A percentile compares a stretch with the other conserved stretches of the same genome.
Evolutionary conservation across 2,329 filamentous ascomycete species (phyloP).

Genomic region (Rhynchosporium agropyri): DNA sequence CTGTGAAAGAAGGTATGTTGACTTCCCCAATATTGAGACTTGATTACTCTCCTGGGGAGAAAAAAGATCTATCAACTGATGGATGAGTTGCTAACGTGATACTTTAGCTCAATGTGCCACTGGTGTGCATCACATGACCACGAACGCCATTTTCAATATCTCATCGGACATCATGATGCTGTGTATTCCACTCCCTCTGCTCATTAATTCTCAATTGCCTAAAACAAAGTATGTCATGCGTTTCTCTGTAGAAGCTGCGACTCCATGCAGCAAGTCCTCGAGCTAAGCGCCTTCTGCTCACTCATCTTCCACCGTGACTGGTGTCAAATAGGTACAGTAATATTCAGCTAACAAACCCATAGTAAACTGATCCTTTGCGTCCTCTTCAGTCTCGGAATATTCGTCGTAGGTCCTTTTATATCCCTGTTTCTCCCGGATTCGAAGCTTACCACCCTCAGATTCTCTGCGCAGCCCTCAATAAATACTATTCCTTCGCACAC

Average conservation of each 20-base stretch:
- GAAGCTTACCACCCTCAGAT: background rate
- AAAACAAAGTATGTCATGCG: slow-evolving; percentile 31
- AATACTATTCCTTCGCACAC: slow-evolving; percentile 46
- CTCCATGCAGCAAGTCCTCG: background rate
- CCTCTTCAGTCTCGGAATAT: slow-evolving; percentile 51
- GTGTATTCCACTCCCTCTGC: slow-evolving; percentile 56
- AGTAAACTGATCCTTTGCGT: slow-evolving; percentile 54
- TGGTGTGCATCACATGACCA: slow-evolving; percentile 58
- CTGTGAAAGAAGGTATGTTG: slow-evolving; percentile 49
- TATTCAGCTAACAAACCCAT: slow-evolving; percentile 46
- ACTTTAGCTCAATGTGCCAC: slow-evolving; percentile 57
- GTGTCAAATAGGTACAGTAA: background rate
- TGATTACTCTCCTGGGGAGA: background rate
- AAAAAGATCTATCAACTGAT: background rate
- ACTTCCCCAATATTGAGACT: background rate
- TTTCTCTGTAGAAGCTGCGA: slow-evolving; percentile 7
- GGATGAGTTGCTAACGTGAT: slow-evolving; percentile 9
- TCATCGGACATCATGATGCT: slow-evolving; percentile 63
- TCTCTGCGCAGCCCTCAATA: too few relatives aligned
- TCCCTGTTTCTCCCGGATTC: background rate
- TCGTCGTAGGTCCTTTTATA: slow-evolving; percentile 46
- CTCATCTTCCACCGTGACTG: background rate
- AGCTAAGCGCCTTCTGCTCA: background rate
- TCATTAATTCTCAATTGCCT: slow-evolving; percentile 49
- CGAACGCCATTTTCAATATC: slow-evolving; percentile 61